A percentile compares a stretch with the other conserved stretches of the same genome.
phyloP scores from a whole-genome alignment of 2,329 filamentous ascomycete species.

The Gaeumannomyces tritici region DNA sequence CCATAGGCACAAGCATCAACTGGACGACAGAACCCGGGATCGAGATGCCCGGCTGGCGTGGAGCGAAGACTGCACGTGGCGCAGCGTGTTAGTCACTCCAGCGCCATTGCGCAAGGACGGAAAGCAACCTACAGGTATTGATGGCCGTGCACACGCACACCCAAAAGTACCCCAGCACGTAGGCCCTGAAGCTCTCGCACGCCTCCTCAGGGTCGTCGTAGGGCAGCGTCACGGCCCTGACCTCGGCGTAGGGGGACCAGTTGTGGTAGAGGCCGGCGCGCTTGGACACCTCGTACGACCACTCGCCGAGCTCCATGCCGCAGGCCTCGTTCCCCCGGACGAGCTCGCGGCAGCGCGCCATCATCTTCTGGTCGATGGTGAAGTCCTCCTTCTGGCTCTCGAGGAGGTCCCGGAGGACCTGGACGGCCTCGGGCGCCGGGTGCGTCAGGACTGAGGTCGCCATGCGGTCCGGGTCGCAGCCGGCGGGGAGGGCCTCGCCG shows the following conservation, averaged over 20 bases:
- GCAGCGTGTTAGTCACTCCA: constrained; percentile 17
- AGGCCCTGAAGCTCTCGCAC: constrained; percentile 30
- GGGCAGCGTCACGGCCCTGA: constrained; percentile 28
- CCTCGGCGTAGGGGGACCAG: constrained; percentile 31
- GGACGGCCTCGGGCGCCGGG: neutral
- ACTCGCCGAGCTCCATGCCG: constrained; percentile 17
- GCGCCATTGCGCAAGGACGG: neutral
- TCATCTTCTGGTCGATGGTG: constrained; percentile 14
- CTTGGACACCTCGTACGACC: constrained; percentile 16
- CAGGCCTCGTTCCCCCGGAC: constrained; percentile 15
- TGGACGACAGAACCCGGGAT: constrained; percentile 26
- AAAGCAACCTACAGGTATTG: constrained; percentile 17
- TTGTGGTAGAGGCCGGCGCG: constrained; percentile 13
- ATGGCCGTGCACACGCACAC: constrained; percentile 27
- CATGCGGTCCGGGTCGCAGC: constrained; percentile 2
- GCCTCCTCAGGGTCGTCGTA: constrained; percentile 24
- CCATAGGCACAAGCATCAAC: constrained; percentile 32
- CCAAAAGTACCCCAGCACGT: constrained; percentile 29
- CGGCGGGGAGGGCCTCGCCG: constrained; percentile 1
- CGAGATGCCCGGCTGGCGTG: constrained; percentile 11
- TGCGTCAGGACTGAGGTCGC: neutral
- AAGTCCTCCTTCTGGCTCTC: constrained; percentile 16
- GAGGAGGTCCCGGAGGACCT: constrained; percentile 9
- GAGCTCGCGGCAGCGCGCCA: constrained; percentile 13
- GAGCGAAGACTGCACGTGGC: constrained; percentile 28